Base-by-base conservation (phyloP, 495 filamentous ascomycete species). In the Collariella sp. region DNA sequence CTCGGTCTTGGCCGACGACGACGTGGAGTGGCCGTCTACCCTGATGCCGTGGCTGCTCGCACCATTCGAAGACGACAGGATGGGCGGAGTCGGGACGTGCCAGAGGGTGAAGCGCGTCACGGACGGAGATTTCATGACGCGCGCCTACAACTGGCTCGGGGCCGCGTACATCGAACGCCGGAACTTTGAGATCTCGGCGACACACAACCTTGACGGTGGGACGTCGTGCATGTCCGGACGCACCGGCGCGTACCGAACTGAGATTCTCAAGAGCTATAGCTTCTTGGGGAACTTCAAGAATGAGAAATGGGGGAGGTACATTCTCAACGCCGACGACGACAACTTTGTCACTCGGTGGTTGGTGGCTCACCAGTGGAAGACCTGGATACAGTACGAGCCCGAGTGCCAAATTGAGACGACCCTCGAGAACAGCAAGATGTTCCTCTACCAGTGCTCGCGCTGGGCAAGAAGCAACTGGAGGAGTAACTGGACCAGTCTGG, bases 101-200 rank as follows among this genome's bases (percentile, higher is more conserved):
- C 89, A 95, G 70, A 73, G 86, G 44, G 78, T 93, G 54, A 84
- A 83, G 57, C 81, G 88, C 43, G 73, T 83, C 46, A 71, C 81
- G 29, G 72, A 69, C 11, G 83, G 79, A 11, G 80, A 77, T 36
- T 64, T 83, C 42, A 72, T 67, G 29, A 77, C 80, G 50, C 76
- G 76, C 16, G 65, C 84, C 48, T 93, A 79, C 80, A 83, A 84
- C 59, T 95, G 84, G 70, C 76, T 95, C 15, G 88, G 87, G 2
- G 86, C 87, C 23, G 74, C 84, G 31, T 95, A 95, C 64, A 83
- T 95, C 44, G 85, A 90, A 62, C 76, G 89, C 36, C 77, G 89
- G 42, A 93, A 91, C 64, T 95, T 91, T 64, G 89, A 95, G 67
- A 91, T 88, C 66, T 88, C 86, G 41, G 87, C 89, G 10, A 91